Percentiles rank a stretch among this genome's conserved stretches.
These are phyloP conservation scores for Solanum okadae DNA, from an alignment of 257 asterid genomes.

Conservation along the genomic window DNA sequence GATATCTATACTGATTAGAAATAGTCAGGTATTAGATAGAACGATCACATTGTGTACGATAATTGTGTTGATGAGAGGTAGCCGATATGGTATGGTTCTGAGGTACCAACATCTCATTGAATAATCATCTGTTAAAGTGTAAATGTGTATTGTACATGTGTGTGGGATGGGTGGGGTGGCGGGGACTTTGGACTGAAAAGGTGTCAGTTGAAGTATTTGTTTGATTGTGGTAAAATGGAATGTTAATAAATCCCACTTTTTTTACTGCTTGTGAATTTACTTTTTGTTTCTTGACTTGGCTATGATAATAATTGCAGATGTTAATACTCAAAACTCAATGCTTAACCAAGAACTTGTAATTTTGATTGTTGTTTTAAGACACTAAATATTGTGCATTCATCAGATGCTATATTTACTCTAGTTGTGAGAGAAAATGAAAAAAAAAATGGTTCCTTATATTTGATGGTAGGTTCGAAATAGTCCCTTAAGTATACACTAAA, in stretches of 20 bases:
- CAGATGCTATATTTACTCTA: not conserved
- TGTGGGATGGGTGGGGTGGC: not conserved
- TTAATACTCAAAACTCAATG: not conserved
- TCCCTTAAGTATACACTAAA: not conserved
- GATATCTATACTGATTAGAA: not conserved
- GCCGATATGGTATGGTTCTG: not conserved
- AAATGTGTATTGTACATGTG: not conserved
- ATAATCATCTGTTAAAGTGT: not conserved
- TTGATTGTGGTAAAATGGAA: slow-evolving; percentile 5
- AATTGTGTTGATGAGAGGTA: not conserved
- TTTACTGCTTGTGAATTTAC: not conserved
- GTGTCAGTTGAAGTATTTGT: not conserved
- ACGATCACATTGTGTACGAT: not conserved
- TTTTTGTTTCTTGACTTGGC: not conserved
- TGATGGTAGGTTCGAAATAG: not conserved
- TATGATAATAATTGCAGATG: not conserved
- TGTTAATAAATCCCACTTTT: slow-evolving; percentile 5
- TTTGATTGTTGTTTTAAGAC: not conserved
- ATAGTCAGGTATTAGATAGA: not conserved
- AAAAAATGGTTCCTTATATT: not conserved
- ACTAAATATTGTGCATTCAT: not conserved
- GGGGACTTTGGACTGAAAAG: slow-evolving; percentile 4
- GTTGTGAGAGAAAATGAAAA: not conserved
- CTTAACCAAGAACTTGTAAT: not conserved
- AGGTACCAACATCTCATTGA: not conserved